phyloP scores from a whole-genome alignment of 306 rosid genomes.

The Rosa persica region DNA sequence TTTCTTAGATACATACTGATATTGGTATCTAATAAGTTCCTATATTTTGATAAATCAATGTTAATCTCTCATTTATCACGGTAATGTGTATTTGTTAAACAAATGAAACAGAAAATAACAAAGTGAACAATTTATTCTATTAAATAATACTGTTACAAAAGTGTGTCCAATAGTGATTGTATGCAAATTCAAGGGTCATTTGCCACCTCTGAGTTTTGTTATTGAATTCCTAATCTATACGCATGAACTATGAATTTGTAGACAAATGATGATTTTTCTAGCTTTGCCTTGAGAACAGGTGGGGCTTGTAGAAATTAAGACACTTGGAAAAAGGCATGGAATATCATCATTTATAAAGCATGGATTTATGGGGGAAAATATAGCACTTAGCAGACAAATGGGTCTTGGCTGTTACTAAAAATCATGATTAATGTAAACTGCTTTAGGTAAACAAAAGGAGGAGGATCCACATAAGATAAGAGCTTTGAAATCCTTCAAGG shows the following conservation, averaged over 20 bases:
- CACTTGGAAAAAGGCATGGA: conserved; percentile 28
- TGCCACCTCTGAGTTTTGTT: background rate
- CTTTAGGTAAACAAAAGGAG: conserved; percentile 26
- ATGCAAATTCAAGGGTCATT: background rate
- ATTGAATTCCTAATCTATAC: background rate
- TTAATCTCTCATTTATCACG: too few relatives aligned
- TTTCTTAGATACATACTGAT: too few relatives aligned
- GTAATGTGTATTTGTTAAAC: too few relatives aligned
- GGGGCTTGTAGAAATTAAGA: conserved; percentile 40
- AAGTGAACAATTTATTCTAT: too few relatives aligned
- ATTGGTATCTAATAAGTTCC: too few relatives aligned
- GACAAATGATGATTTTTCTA: conserved; percentile 7
- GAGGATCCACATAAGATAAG: conserved; percentile 31
- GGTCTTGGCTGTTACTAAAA: conserved; percentile 37
- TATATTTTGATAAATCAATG: too few relatives aligned
- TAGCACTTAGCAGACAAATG: conserved; percentile 35
- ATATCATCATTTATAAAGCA: conserved; percentile 41
- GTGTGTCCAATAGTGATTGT: too few relatives aligned
- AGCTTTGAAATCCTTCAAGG: conserved; percentile 28
- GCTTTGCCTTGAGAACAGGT: conserved; percentile 27
- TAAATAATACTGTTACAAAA: too few relatives aligned
- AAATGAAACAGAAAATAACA: too few relatives aligned
- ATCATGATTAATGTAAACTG: conserved; percentile 37
- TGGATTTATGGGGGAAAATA: conserved; percentile 34
- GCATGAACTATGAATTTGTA: background rate